These are phyloP conservation scores for Rhizopus sp. DNA, from an alignment of 371 early-diverging fungal genomes.

Conservation along the genomic window DNA sequence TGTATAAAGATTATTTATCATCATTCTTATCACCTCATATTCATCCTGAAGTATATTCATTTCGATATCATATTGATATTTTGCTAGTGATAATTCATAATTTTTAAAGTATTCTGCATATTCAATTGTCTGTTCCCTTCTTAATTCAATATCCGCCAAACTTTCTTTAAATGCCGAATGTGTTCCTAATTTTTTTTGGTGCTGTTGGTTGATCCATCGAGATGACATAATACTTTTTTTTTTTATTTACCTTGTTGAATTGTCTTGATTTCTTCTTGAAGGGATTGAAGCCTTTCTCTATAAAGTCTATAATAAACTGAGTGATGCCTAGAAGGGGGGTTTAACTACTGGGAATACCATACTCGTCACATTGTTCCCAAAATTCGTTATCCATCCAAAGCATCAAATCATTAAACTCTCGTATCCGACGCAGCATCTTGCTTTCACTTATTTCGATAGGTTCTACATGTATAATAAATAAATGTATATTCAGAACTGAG, in stretches of 20 bases:
- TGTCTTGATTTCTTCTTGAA: constrained; percentile 29
- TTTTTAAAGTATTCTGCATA: constrained; percentile 25
- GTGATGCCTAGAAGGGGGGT: neutral
- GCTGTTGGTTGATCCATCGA: neutral
- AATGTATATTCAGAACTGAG: neutral
- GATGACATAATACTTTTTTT: neutral
- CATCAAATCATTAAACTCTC: constrained; percentile 35
- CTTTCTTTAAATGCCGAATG: constrained; percentile 31
- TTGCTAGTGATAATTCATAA: constrained; percentile 24
- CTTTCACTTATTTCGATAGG: constrained; percentile 26
- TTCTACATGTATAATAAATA: constrained; percentile 10
- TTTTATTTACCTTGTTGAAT: constrained; percentile 31
- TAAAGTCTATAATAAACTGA: constrained; percentile 22
- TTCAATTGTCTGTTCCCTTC: constrained; percentile 29
- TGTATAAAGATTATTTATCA: neutral
- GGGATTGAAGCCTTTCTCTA: constrained; percentile 26
- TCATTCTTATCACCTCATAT: constrained; percentile 19
- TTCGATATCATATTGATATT: constrained; percentile 28
- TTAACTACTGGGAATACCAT: neutral
- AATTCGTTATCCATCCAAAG: constrained; percentile 35
- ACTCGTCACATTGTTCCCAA: constrained; percentile 37
- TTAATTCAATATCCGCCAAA: constrained; percentile 27
- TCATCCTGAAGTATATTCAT: constrained; percentile 21
- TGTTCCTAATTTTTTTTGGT: constrained; percentile 22
- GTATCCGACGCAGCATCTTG: constrained; percentile 29